These are phyloP conservation scores for Ajuga chamaepitys DNA, from an alignment of 257 asterid species.

Conservation along the genomic window DNA sequence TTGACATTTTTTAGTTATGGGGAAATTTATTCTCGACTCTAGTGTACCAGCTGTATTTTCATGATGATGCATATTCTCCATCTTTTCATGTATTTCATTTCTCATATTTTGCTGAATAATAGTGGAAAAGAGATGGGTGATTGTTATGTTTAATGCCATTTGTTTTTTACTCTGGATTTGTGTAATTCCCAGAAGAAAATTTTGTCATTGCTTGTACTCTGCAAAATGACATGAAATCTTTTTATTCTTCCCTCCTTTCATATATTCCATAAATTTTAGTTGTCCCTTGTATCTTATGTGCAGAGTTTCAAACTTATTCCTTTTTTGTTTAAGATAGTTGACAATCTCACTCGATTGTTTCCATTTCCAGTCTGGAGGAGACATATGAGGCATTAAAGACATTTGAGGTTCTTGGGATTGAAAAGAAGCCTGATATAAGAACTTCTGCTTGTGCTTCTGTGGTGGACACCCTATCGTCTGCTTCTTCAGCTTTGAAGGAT, in stretches of 20 bases:
- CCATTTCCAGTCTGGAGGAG: slow-evolving; percentile 62
- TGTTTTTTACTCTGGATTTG: background rate
- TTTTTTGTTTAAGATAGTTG: slow-evolving; percentile 3
- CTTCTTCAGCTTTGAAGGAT: slow-evolving; percentile 58
- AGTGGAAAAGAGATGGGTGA: background rate
- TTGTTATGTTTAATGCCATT: background rate
- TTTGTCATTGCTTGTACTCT: background rate
- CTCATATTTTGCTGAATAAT: background rate
- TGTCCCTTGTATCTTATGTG: background rate
- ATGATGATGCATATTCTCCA: background rate
- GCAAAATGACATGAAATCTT: slow-evolving; percentile 6
- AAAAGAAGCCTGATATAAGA: slow-evolving; percentile 37
- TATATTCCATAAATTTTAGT: background rate
- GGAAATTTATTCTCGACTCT: background rate
- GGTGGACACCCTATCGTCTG: slow-evolving; percentile 41
- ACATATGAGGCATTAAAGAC: slow-evolving; percentile 77
- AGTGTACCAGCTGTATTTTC: background rate
- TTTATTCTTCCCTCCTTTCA: background rate
- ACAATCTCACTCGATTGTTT: slow-evolving; percentile 11
- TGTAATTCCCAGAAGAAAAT: background rate
- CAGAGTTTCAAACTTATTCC: background rate
- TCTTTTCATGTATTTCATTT: background rate
- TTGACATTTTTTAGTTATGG: background rate
- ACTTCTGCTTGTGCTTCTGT: slow-evolving; percentile 56
- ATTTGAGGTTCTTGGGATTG: slow-evolving; percentile 77